A percentile compares a stretch with the other conserved stretches of the same genome.
These are phyloP conservation scores for Lentinula detonsa DNA, from an alignment of 768 basidiomycete species.

Conservation along the genomic window DNA sequence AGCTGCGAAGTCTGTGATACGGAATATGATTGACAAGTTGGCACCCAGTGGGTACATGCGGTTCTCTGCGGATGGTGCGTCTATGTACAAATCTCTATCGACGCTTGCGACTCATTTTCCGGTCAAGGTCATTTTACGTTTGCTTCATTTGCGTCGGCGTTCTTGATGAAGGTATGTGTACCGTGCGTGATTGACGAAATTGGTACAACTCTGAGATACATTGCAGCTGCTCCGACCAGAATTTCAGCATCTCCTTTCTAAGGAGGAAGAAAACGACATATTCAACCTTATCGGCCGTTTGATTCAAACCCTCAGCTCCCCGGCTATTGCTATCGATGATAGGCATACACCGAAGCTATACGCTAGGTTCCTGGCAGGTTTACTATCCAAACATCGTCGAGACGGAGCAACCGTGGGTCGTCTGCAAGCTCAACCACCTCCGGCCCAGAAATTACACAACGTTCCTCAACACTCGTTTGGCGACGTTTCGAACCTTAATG, in stretches of 20 bases:
- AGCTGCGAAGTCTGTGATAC: conserved; percentile 62
- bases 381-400: conserved; percentile 63
- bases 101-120: neutral
- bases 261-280: conserved; percentile 62
- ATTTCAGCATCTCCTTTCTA: conserved; percentile 55
- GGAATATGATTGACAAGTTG: conserved; percentile 56
- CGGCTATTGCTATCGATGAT: conserved; percentile 75
- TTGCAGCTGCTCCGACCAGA: conserved; percentile 66
- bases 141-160: conserved; percentile 76
- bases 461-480: conserved; percentile 8
- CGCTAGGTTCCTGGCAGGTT: conserved; percentile 71
- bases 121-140: conserved; percentile 67
- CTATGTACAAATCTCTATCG: neutral
- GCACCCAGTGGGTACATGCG: conserved; percentile 73
- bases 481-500: conserved; percentile 9
- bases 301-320: conserved; percentile 62
- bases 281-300: conserved; percentile 67
- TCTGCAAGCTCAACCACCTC: conserved; percentile 43
- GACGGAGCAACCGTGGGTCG: conserved; percentile 59
- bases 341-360: conserved; percentile 77
- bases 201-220: neutral
- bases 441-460: conserved; percentile 16
- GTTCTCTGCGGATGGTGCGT: conserved; percentile 69
- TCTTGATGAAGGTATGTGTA: conserved; percentile 62
- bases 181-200: neutral